phyloP scores from a whole-genome alignment of 2,329 filamentous ascomycete species.

The Ophiostoma quercus region DNA sequence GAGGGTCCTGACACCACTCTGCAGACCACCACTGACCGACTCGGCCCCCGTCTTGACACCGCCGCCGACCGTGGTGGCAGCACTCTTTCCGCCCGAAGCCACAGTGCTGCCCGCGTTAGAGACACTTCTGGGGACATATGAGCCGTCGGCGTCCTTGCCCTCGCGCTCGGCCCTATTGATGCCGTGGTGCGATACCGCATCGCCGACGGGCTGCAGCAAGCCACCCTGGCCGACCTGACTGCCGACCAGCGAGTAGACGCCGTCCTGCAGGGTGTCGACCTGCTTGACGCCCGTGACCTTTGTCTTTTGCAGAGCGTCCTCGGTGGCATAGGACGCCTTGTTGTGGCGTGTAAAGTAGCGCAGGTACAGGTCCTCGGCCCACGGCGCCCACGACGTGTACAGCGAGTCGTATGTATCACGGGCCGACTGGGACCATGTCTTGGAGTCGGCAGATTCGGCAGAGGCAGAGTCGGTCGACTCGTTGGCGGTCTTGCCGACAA shows the following conservation, averaged over 20 bases:
- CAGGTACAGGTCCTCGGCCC: constrained; percentile 69
- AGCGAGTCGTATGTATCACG: constrained; percentile 63
- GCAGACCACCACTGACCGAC: no score
- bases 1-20: not conserved
- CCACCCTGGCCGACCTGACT: constrained; percentile 65
- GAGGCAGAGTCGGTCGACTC: not conserved
- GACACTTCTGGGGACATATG: not conserved
- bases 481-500: not conserved
- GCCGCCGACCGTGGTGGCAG: not conserved
- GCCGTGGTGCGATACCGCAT: constrained; percentile 58
- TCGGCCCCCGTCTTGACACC: not conserved
- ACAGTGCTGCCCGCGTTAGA: not conserved
- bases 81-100: not conserved
- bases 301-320: constrained; percentile 61
- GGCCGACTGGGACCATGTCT: constrained; percentile 44
- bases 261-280: constrained; percentile 64
- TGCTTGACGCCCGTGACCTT: constrained; percentile 64
- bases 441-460: not conserved
- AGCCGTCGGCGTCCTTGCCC: constrained; percentile 57
- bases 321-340: constrained; percentile 66
- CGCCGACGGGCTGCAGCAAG: constrained; percentile 58
- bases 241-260: constrained; percentile 56
- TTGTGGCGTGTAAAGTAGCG: constrained; percentile 71
- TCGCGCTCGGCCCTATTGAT: constrained; percentile 59
- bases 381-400: constrained; percentile 71